Base-by-base conservation (phyloP, 1,284 basidiomycete species). In the Anthracocystis walkeri region DNA sequence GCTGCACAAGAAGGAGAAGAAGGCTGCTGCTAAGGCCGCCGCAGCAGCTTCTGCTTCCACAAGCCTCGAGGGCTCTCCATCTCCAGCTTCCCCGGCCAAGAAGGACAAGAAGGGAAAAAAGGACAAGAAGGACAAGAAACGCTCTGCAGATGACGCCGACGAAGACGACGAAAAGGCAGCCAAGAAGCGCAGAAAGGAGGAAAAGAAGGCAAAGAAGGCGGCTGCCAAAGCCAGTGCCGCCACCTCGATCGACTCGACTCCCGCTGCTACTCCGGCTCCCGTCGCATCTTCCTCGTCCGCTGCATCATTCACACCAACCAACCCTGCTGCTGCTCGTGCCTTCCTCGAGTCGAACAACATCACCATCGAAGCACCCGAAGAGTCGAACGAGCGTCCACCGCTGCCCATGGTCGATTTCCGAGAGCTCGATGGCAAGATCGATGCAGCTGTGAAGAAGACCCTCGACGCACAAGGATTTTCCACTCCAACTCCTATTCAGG, bases 401-500 rank as follows among this genome's bases (percentile, higher is more conserved):
- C 88, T 91, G 75, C 87, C 88, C 7, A 88, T 94, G 66, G 88
- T 93, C 50, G 89, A 90, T 10, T 97, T 99, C 85, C 87, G 89
- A 49, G 90, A 92, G 72, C 88, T 94, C 1, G 87, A 90, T 5
- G 87, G 88, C 42, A 89, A 96, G 59, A 90, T 92, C 16, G 85
- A 87, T 5, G 87, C 88, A 14, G 88, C 95, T 25, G 88, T 85
- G 48, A 80, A 77, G 50, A 70, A 78, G 88, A 64, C 85, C 86
- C 11, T 92, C 90, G 21, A 91, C 94, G 67, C 86, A 86, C 64
- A 87, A 38, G 82, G 88, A 10, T 99, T 96, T 87, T 89, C 91
- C 65, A 91, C 92, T 79, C 97, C 97, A 0, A 97, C 95, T 0
- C 94, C 96, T 0, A 95, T 99, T 65, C 96, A 99, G 86, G 91